A percentile compares a stretch with the other conserved stretches of the same genome.
Evolutionary conservation across 1,284 basidiomycete species (phyloP).

Genomic region (Moniliophthora roreri): DNA sequence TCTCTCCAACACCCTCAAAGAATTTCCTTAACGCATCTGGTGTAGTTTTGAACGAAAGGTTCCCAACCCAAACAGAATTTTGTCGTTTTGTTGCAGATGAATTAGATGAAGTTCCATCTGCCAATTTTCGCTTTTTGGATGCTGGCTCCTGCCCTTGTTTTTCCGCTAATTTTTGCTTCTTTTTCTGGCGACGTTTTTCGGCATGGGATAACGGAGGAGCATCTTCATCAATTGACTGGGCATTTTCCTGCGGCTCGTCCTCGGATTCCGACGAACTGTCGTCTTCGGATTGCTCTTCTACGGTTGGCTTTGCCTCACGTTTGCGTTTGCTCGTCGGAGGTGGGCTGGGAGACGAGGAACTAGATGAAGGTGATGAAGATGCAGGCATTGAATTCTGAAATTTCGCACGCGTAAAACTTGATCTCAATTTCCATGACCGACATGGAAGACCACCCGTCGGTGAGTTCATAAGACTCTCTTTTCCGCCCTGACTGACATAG

Average conservation of each 20-base stretch:
- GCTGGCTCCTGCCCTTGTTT: slow-evolving; percentile 21
- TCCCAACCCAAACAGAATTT: slow-evolving; percentile 94
- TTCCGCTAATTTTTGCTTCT: slow-evolving; percentile 37
- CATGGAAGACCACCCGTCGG: slow-evolving; percentile 35
- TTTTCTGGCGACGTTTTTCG: slow-evolving; percentile 64
- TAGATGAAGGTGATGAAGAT: slow-evolving; percentile 2
- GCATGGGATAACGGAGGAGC: slow-evolving; percentile 68
- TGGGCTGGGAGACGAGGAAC: slow-evolving; percentile 5
- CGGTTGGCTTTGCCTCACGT: not conserved
- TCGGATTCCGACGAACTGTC: slow-evolving; percentile 15
- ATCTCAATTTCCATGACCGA: too few species aligned
- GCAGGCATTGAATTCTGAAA: not conserved
- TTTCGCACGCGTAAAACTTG: too few species aligned
- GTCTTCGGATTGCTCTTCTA: slow-evolving; percentile 10
- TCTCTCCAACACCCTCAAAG: slow-evolving; percentile 72
- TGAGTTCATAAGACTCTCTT: slow-evolving; percentile 12
- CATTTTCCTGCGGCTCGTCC: slow-evolving; percentile 4
- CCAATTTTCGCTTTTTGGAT: slow-evolving; percentile 48
- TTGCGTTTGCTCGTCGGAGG: slow-evolving; percentile 14
- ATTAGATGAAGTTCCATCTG: slow-evolving; percentile 33
- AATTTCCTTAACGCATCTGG: slow-evolving; percentile 68
- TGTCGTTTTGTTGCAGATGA: slow-evolving; percentile 47
- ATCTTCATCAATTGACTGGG: slow-evolving; percentile 23
- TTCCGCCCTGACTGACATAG: not conserved
- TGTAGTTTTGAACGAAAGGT: slow-evolving; percentile 90